These are phyloP conservation scores for Biscogniauxia mediterranea DNA, from an alignment of 2,329 filamentous ascomycete genomes.

Conservation along the genomic window DNA sequence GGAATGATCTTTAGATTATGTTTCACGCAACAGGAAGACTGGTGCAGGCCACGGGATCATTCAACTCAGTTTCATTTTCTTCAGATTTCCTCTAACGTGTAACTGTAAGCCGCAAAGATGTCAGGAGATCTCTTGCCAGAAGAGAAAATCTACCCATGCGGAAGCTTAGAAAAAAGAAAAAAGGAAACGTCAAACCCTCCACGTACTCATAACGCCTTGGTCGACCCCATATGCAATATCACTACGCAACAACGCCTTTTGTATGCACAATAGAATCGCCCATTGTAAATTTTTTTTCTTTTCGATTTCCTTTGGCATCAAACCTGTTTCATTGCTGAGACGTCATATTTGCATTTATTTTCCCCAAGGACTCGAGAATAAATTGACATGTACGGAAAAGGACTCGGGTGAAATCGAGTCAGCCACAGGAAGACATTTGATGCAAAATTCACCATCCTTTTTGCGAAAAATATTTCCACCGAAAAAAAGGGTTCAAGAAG, in stretches of 20 bases:
- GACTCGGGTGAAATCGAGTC: slow-evolving; percentile 23
- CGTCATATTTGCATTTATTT: slow-evolving; percentile 24
- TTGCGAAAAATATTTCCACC: slow-evolving; percentile 28
- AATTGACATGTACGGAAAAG: slow-evolving; percentile 29
- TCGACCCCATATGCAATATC: slow-evolving; percentile 23
- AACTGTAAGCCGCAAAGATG: slow-evolving; percentile 10
- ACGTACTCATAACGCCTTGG: slow-evolving; percentile 14
- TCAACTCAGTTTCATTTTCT: slow-evolving; percentile 4
- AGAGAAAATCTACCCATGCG: slow-evolving; percentile 21
- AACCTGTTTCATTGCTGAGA: slow-evolving; percentile 10
- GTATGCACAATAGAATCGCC: slow-evolving; percentile 12
- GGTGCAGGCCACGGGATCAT: background rate
- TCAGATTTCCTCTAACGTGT: slow-evolving; percentile 17
- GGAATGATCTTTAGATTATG: background rate
- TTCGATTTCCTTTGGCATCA: background rate
- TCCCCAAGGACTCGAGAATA: slow-evolving; percentile 22
- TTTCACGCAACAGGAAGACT: background rate
- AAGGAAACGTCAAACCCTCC: slow-evolving; percentile 5
- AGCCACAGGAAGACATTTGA: slow-evolving; percentile 21
- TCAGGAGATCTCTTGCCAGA: slow-evolving; percentile 24
- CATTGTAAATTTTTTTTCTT: background rate
- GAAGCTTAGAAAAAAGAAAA: slow-evolving; percentile 11
- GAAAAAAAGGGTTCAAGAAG: slow-evolving; percentile 24
- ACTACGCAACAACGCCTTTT: slow-evolving; percentile 11
- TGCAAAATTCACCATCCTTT: slow-evolving; percentile 22